phyloP scores from a whole-genome alignment of 345 rosid species.

The Acer negundo region DNA sequence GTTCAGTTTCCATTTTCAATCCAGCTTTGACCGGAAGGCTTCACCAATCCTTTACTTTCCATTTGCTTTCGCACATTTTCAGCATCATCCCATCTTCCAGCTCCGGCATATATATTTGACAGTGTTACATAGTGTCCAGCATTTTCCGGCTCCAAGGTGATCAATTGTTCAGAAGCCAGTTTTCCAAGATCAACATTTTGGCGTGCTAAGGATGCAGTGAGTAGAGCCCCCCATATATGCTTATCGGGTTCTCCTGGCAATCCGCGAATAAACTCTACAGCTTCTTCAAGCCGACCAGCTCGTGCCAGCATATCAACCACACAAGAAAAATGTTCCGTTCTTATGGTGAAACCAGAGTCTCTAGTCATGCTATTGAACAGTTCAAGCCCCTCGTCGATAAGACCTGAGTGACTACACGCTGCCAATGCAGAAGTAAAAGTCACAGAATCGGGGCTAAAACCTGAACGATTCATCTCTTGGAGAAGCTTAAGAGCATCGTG shows the following conservation, averaged over 20 bases:
- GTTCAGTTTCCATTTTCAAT: constrained; percentile 23
- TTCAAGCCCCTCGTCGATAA: constrained; percentile 38
- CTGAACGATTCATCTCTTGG: constrained; percentile 31
- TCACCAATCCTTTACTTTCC: constrained; percentile 31
- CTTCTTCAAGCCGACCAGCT: constrained; percentile 38
- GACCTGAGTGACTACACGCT: constrained; percentile 44
- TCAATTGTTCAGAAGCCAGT: constrained; percentile 37
- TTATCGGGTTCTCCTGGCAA: constrained; percentile 40
- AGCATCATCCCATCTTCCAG: constrained; percentile 44
- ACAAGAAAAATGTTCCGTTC: constrained; percentile 42
- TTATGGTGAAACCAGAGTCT: constrained; percentile 22
- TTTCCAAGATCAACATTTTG: constrained; percentile 36
- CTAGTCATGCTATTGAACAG: constrained; percentile 29
- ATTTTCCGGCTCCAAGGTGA: constrained; percentile 39
- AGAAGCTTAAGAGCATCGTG: constrained; percentile 41
- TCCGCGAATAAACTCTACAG: constrained; percentile 28
- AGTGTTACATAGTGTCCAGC: constrained; percentile 43
- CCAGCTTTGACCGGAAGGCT: constrained; percentile 41
- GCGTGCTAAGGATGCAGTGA: constrained; percentile 36
- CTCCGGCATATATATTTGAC: constrained; percentile 40
- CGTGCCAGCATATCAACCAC: constrained; percentile 46
- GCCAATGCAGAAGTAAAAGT: constrained; percentile 20
- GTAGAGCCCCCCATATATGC: constrained; percentile 40
- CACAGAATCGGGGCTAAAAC: constrained; percentile 30
- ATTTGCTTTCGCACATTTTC: constrained; percentile 34